These are phyloP conservation scores for Lolium rigidum DNA, from an alignment of 176 grass and related monocot species.

Conservation along the genomic window DNA sequence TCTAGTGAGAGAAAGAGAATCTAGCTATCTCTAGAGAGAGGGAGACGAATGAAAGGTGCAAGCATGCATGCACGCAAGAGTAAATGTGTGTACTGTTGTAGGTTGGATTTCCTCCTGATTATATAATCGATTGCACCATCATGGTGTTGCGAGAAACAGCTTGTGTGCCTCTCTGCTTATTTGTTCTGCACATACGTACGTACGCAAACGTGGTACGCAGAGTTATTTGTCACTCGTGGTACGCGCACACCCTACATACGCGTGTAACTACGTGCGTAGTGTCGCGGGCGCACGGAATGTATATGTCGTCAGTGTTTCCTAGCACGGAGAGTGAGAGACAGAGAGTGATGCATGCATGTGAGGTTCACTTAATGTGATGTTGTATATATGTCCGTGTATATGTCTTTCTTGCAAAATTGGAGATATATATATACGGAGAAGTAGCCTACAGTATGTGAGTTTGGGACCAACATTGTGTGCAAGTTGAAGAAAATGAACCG, in stretches of 20 bases:
- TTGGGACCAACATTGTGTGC: too few relatives aligned
- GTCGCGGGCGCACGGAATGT: not conserved
- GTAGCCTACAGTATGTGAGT: too few relatives aligned
- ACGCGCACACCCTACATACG: not conserved
- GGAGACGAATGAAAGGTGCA: slow-evolving; percentile 6
- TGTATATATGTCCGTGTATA: too few relatives aligned
- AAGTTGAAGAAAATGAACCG: too few relatives aligned
- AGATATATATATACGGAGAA: too few relatives aligned
- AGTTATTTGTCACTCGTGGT: not conserved
- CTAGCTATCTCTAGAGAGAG: slow-evolving; percentile 12
- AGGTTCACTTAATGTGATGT: not conserved
- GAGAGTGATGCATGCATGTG: not conserved
- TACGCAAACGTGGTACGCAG: not conserved
- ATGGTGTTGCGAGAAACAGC: not conserved
- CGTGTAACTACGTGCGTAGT: not conserved
- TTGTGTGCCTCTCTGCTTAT: too few relatives aligned
- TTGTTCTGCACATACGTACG: not conserved
- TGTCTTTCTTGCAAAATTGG: too few relatives aligned
- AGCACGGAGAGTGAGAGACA: not conserved
- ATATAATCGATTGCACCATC: slow-evolving; percentile 38
- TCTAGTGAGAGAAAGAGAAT: slow-evolving; percentile 23
- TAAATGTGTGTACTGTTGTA: slow-evolving; percentile 60
- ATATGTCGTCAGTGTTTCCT: not conserved
- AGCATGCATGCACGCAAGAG: not conserved
- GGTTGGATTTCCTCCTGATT: slow-evolving; percentile 40